Evolutionary conservation across 306 rosid genomes (phyloP), one percentile per base, ranked within the genome.

Genomic region (Mimosa bimucronata): DNA sequence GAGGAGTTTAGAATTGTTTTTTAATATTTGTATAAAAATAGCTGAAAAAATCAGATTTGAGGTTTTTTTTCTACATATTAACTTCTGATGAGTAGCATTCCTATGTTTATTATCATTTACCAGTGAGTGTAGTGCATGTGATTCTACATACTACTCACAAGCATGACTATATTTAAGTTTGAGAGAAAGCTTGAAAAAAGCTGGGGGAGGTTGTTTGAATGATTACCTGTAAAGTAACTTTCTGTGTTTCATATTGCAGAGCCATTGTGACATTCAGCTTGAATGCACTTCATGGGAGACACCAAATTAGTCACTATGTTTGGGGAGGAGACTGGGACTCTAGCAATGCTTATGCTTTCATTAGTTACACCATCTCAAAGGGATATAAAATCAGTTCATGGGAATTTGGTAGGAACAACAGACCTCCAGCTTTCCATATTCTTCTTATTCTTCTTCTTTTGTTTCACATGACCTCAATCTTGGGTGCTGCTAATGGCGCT

Each of bases 301-400:
- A 85, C 86, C 74, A 61, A 44, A 83, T 69, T 41, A 45, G 77
- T 19, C 80, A 53, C 19, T 68, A 18, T 74, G 82, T 60, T 48
- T 95, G 99, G 99, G 91, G 79, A 83, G 98, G 97, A 88, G 87
- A 91, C 46, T 95, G 99, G 99, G 94, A 93, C 85, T 30, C 89
- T 67, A 80, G 81, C 25, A 95, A 95, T 58, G 84, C 98, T 53
- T 21, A 77, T 38, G 89, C 86, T 82, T 90, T 95, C 15, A 89
- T 95, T 65, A 88, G 86, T 5, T 93, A 93, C 79, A 90, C 99
- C 14, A 15, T 89, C 78, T 90, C 94, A 8, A 91, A 88, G 82
- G 89, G 94, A 80, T 91, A 93, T 83, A 48, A 76, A 52, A 95
- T 95, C 40, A 91, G 89, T 82, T 93, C 99, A 21, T 95, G 98